Percentiles rank a stretch among this genome's conserved stretches.
Evolutionary conservation across 2,329 filamentous ascomycete species (phyloP).

Genomic region (Didymellaceae sp.): DNA sequence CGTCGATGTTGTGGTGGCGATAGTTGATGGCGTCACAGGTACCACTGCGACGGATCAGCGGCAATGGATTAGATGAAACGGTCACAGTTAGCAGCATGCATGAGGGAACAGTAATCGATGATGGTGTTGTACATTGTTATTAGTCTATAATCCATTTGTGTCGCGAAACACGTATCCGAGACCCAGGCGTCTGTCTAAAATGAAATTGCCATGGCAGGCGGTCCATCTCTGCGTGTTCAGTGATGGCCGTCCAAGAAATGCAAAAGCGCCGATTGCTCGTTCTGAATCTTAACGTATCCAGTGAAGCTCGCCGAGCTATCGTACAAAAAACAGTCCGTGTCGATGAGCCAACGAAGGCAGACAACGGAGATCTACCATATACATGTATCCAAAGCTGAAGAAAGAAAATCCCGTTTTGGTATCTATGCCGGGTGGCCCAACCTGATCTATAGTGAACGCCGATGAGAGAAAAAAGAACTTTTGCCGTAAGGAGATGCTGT

Average conservation of each 20-base stretch:
- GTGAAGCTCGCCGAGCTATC: slow-evolving; percentile 43
- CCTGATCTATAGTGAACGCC: slow-evolving; percentile 50
- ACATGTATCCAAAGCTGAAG: slow-evolving; percentile 34
- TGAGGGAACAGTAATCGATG: slow-evolving; percentile 3
- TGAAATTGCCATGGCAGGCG: slow-evolving; percentile 32
- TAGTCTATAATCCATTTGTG: slow-evolving; percentile 47
- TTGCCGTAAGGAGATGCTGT: slow-evolving; percentile 45
- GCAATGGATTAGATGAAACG: slow-evolving; percentile 19
- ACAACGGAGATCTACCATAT: slow-evolving; percentile 43
- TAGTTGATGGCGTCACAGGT: slow-evolving; percentile 38
- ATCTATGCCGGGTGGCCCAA: slow-evolving; percentile 49
- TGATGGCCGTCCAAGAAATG: slow-evolving; percentile 42
- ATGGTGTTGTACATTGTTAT: slow-evolving; percentile 42
- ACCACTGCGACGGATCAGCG: slow-evolving; percentile 24
- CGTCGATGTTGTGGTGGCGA: slow-evolving; percentile 31
- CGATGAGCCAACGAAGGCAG: slow-evolving; percentile 43
- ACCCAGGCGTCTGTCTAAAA: slow-evolving; percentile 43
- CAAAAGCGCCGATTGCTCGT: slow-evolving; percentile 42
- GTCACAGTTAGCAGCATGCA: slow-evolving; percentile 18
- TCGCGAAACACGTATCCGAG: slow-evolving; percentile 41
- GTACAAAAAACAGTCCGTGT: slow-evolving; percentile 43
- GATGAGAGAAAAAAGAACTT: slow-evolving; percentile 39
- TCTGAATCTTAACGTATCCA: slow-evolving; percentile 33
- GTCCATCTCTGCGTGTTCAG: slow-evolving; percentile 19
- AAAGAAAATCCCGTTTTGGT: slow-evolving; percentile 46